Conservation (phyloP, 1,284 basidiomycete species). For the Trametes sp. region DNA sequence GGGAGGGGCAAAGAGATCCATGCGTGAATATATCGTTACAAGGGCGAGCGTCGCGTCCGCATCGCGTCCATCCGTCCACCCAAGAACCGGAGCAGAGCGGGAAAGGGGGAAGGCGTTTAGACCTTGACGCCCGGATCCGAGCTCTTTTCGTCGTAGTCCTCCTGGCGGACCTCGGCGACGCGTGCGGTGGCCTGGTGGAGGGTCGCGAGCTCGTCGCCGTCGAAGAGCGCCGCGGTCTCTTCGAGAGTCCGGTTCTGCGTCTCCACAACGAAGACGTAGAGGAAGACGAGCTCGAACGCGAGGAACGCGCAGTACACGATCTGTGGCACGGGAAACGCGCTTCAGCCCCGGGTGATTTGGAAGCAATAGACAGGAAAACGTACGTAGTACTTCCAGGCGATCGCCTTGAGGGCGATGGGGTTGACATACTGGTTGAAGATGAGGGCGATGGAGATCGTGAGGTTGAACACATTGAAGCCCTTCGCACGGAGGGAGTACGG, state of each 20-base stretch:
- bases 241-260: conserved; percentile 77
- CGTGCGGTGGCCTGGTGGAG: conserved; percentile 42
- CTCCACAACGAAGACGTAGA: conserved; percentile 74
- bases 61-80: conserved; percentile 16
- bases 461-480: conserved; percentile 78
- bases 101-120: conserved; percentile 8
- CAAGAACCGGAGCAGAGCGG: not conserved
- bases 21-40: conserved; percentile 25
- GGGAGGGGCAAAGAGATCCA: not conserved
- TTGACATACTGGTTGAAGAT: conserved; percentile 87
- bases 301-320: conserved; percentile 76
- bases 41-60: conserved; percentile 10
- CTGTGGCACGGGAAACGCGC: conserved; percentile 36
- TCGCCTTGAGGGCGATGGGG: conserved; percentile 67
- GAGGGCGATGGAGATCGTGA: conserved; percentile 68
- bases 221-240: conserved; percentile 79
- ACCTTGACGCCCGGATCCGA: conserved; percentile 28
- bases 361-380: conserved; percentile 17
- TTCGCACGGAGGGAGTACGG: conserved; percentile 79
- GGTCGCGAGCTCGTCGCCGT: conserved; percentile 62
- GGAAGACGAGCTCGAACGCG: conserved; percentile 65
- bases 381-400: conserved; percentile 61
- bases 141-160: conserved; percentile 46
- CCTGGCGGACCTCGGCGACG: conserved; percentile 39
- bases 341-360: not conserved